Conservation (phyloP, 148 eudicot genomes). For the Beta vulgaris region DNA sequence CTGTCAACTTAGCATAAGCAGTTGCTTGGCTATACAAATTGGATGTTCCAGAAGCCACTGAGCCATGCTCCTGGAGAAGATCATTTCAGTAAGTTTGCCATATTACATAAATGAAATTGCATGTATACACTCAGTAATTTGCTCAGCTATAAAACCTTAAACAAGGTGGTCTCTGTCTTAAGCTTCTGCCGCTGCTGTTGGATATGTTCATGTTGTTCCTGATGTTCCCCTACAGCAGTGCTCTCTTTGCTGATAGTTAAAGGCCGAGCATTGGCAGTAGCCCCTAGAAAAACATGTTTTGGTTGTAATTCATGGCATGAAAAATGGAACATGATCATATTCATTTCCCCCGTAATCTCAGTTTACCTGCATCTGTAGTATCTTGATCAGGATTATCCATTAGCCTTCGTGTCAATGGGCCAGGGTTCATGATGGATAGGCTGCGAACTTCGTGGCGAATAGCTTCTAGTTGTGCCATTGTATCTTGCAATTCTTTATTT, state of each 20-base stretch:
- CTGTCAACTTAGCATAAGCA: conserved; percentile 66
- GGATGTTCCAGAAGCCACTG: conserved; percentile 38
- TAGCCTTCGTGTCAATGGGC: conserved; percentile 67
- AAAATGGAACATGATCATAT: neutral
- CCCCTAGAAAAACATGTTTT: conserved; percentile 17
- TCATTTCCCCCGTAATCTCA: neutral
- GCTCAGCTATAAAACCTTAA: conserved; percentile 27
- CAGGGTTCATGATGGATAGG: conserved; percentile 79
- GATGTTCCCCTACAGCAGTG: conserved; percentile 5
- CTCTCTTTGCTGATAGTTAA: conserved; percentile 27
- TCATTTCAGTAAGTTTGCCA: conserved; percentile 15
- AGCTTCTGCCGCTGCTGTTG: conserved; percentile 19
- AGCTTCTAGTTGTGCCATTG: conserved; percentile 88
- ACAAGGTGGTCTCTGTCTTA: conserved; percentile 30
- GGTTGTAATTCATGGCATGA: neutral
- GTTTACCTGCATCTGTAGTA: conserved; percentile 38
- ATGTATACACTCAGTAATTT: neutral
- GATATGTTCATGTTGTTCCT: conserved; percentile 13
- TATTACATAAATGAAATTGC: neutral
- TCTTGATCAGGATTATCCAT: conserved; percentile 52
- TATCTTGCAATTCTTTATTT: conserved; percentile 91
- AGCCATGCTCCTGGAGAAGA: conserved; percentile 30
- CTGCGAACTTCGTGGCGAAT: conserved; percentile 83
- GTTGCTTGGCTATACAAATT: conserved; percentile 72
- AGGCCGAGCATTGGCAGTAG: conserved; percentile 19